phyloP scores from a whole-genome alignment of 768 basidiomycete species.

The Collybiopsis luxurians region DNA sequence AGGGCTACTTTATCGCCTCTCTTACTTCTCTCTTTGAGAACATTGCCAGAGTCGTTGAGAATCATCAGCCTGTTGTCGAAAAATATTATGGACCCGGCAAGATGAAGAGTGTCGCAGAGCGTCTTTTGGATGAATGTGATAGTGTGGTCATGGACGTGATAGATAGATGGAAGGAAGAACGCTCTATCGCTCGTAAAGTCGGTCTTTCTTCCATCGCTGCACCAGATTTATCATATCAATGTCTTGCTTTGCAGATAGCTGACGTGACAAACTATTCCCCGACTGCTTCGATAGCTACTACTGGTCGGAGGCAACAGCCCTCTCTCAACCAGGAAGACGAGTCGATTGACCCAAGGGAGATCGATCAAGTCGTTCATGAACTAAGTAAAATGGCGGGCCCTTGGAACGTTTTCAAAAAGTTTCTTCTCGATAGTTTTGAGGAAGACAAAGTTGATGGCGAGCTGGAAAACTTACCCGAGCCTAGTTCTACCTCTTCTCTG shows the following conservation, averaged over 20 bases:
- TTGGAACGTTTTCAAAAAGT: slow-evolving; percentile 90
- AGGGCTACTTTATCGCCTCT: slow-evolving; percentile 86
- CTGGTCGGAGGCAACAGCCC: slow-evolving; percentile 27
- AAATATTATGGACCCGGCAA: slow-evolving; percentile 93
- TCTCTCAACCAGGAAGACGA: slow-evolving; percentile 44
- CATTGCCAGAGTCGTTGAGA: slow-evolving; percentile 93
- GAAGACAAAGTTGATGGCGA: slow-evolving; percentile 33
- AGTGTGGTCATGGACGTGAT: slow-evolving; percentile 72
- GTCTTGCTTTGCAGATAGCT: slow-evolving; percentile 32
- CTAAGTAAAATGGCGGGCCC: slow-evolving; percentile 85
- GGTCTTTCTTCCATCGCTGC: slow-evolving; percentile 3
- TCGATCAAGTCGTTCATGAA: slow-evolving; percentile 89
- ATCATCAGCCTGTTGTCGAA: slow-evolving; percentile 96
- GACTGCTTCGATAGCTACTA: slow-evolving; percentile 24
- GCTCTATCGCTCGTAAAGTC: slow-evolving; percentile 79
- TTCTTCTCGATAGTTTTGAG: slow-evolving; percentile 71
- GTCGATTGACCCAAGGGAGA: slow-evolving; percentile 78
- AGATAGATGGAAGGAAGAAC: slow-evolving; percentile 90
- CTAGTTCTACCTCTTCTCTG: neutral
- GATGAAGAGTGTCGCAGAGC: slow-evolving; percentile 76
- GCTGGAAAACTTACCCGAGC: neutral
- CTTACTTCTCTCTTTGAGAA: slow-evolving; percentile 93
- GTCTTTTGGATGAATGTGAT: slow-evolving; percentile 85
- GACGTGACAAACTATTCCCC: slow-evolving; percentile 45
- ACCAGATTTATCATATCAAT: neutral